These are phyloP conservation scores for Thalassiosira livingstoniorum DNA, from an alignment of 352 stramenopile genomes.

Conservation along the genomic window DNA sequence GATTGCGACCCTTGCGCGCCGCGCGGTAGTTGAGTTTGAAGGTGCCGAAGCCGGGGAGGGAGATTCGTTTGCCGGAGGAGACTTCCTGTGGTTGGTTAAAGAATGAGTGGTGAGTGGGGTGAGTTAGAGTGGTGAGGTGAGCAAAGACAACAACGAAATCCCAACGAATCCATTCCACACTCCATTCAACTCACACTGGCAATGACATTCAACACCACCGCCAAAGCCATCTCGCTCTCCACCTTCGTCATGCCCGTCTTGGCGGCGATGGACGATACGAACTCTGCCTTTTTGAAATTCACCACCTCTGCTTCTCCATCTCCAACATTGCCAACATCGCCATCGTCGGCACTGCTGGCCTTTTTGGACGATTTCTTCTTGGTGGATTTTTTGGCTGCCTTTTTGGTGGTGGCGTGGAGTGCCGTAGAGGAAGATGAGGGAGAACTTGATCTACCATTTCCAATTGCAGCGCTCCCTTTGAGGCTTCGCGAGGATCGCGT, in stretches of 20 bases:
- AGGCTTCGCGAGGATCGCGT: slow-evolving; percentile 3
- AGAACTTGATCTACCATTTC: too few species aligned
- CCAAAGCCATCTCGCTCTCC: slow-evolving; percentile 74
- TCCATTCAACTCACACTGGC: slow-evolving; percentile 58
- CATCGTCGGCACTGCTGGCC: background rate
- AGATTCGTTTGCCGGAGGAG: slow-evolving; percentile 70
- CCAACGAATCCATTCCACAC: slow-evolving; percentile 9
- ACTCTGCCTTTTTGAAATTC: slow-evolving; percentile 80
- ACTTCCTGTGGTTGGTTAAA: slow-evolving; percentile 59
- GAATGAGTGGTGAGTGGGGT: background rate
- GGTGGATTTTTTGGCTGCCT: slow-evolving; percentile 36
- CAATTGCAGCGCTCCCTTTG: background rate
- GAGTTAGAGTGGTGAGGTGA: slow-evolving; percentile 1
- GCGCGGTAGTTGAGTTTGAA: slow-evolving; percentile 76
- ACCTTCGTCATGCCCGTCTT: slow-evolving; percentile 80
- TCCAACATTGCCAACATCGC: background rate
- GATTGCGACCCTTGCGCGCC: slow-evolving; percentile 81
- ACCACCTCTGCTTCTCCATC: slow-evolving; percentile 54
- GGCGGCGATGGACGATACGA: slow-evolving; percentile 71
- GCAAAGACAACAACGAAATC: background rate
- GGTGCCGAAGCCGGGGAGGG: slow-evolving; percentile 79
- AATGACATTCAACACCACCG: slow-evolving; percentile 78
- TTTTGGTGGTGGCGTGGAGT: slow-evolving; percentile 28
- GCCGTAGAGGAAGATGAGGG: background rate
- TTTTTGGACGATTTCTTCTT: slow-evolving; percentile 35